phyloP scores from a whole-genome alignment of 1,284 basidiomycete species.

The Ustilago crameri region DNA sequence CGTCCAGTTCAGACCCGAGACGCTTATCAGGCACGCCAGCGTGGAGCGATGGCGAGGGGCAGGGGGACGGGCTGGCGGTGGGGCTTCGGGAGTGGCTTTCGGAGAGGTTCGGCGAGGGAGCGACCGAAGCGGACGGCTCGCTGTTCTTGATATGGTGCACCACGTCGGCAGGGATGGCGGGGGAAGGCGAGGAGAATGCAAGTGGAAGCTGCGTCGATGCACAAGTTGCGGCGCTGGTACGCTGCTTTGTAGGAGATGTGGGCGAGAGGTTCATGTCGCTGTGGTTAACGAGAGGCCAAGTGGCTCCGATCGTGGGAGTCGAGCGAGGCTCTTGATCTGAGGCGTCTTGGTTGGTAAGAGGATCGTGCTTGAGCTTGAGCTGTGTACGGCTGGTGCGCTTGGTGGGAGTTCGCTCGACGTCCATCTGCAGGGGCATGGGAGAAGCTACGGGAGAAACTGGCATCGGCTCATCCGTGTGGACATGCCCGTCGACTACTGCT shows the following conservation, averaged over 20 bases:
- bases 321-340: conserved; percentile 21
- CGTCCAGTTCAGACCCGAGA: neutral
- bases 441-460: conserved; percentile 11
- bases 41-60: conserved; percentile 21
- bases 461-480: conserved; percentile 18
- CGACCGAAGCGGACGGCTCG: conserved; percentile 8
- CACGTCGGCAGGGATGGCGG: neutral
- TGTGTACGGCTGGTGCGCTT: conserved; percentile 13
- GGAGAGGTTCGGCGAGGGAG: conserved; percentile 31
- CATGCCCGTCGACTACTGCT: neutral
- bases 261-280: conserved; percentile 26
- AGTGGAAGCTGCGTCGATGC: conserved; percentile 16
- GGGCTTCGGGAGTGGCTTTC: conserved; percentile 38
- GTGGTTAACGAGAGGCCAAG: conserved; percentile 8
- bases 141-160: neutral
- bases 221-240: conserved; percentile 12
- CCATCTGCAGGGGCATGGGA: conserved; percentile 2
- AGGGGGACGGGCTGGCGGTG: conserved; percentile 34
- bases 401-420: conserved; percentile 46
- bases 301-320: conserved; percentile 16
- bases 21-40: conserved; percentile 6
- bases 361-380: neutral
- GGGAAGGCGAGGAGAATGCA: conserved; percentile 13
- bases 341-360: neutral
- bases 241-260: conserved; percentile 26